phyloP scores from a whole-genome alignment of 2,329 filamentous ascomycete species.

The Colletotrichum euphorbiae region DNA sequence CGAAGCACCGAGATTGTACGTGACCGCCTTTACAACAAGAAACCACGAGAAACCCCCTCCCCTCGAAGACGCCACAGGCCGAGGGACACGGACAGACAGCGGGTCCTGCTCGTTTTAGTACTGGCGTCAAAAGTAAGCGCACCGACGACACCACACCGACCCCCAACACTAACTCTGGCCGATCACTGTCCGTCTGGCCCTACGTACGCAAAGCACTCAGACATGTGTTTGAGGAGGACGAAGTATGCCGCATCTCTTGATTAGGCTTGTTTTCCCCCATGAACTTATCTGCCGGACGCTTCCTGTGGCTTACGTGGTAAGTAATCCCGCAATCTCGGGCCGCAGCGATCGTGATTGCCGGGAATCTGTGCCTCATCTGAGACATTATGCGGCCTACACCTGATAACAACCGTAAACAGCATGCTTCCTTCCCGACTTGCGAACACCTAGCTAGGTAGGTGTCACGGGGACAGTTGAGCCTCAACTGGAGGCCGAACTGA shows the following conservation, averaged over 20 bases:
- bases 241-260: background rate
- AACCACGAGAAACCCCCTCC: too few species aligned
- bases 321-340: slow-evolving; percentile 4
- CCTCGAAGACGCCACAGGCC: slow-evolving; percentile 6
- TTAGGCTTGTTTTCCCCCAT: background rate
- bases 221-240: slow-evolving; percentile 10
- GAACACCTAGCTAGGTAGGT: background rate
- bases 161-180: slow-evolving; percentile 9
- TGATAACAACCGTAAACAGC: background rate
- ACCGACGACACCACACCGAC: background rate
- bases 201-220: slow-evolving; percentile 6
- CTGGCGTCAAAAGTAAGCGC: slow-evolving; percentile 15
- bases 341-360: background rate
- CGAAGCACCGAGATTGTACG: background rate
- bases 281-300: slow-evolving; percentile 1
- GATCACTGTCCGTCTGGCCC: slow-evolving; percentile 1
- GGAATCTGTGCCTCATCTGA: background rate
- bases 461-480: background rate
- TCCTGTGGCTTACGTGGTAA: background rate
- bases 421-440: too few species aligned
- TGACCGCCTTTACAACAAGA: background rate
- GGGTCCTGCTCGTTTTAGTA: slow-evolving; percentile 14
- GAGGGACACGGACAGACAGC: slow-evolving; percentile 32
- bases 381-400: background rate
- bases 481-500: background rate